phyloP scores from a whole-genome alignment of 192 early-diverging fungal genomes.

The Backusella parvicylindrica region DNA sequence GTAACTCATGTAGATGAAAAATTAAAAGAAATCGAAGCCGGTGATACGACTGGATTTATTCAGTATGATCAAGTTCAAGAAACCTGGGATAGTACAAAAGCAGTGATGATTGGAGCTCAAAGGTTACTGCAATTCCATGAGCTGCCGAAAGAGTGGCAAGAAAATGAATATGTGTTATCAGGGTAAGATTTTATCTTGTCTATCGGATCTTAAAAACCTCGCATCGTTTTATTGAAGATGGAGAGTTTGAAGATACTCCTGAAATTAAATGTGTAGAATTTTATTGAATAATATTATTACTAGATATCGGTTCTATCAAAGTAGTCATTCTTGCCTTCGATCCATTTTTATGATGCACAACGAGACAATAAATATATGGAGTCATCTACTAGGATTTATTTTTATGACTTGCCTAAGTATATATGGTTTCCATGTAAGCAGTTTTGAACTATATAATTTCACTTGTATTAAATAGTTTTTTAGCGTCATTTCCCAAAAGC shows the following conservation, averaged over 20 bases:
- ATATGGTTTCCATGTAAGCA: conserved; percentile 34
- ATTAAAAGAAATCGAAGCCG: conserved; percentile 41
- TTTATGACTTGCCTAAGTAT: conserved; percentile 26
- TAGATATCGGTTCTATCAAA: conserved; percentile 53
- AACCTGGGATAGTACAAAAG: conserved; percentile 45
- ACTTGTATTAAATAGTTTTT: neutral
- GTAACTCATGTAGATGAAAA: neutral
- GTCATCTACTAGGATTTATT: conserved; percentile 35
- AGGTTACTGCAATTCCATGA: conserved; percentile 54
- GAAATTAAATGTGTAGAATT: neutral
- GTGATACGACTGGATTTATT: conserved; percentile 48
- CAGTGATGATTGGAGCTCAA: conserved; percentile 49
- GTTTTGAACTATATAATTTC: neutral
- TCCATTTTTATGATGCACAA: conserved; percentile 64
- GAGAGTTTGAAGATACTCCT: neutral
- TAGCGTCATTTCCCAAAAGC: conserved; percentile 32
- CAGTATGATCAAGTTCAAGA: conserved; percentile 51
- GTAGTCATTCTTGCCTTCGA: conserved; percentile 46
- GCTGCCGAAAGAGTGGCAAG: conserved; percentile 58
- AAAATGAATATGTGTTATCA: conserved; percentile 52
- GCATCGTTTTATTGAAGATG: neutral
- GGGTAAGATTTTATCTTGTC: conserved; percentile 31
- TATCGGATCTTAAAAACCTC: neutral
- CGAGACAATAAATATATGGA: conserved; percentile 40
- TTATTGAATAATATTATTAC: neutral